Percentiles rank a stretch among this genome's conserved stretches.
Evolutionary conservation across 805 yeast genomes (phyloP).

Genomic region (Sungouiozyma intestinalis): DNA sequence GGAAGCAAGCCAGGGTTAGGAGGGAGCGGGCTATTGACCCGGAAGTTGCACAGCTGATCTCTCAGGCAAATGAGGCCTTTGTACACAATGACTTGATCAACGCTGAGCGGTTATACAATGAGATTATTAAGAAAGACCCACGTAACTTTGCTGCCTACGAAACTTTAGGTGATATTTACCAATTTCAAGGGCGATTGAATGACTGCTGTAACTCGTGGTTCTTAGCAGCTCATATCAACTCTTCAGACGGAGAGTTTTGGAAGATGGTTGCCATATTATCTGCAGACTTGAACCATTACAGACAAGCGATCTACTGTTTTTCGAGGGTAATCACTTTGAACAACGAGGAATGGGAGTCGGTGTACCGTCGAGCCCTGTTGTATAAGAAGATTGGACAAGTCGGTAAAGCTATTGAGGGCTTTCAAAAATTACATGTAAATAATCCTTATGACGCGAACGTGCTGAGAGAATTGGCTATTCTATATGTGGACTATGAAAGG

Average conservation of each 20-base stretch:
- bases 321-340: conserved; percentile 48
- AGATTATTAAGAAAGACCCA: conserved; percentile 69
- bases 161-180: conserved; percentile 76
- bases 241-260: conserved; percentile 73
- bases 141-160: conserved; percentile 76
- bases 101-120: conserved; percentile 51
- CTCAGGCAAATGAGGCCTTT: conserved; percentile 73
- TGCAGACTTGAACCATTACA: conserved; percentile 50
- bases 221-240: conserved; percentile 66
- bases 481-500: conserved; percentile 42
- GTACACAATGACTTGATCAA: conserved; percentile 49
- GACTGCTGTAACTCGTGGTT: conserved; percentile 77
- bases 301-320: conserved; percentile 75
- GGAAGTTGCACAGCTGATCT: conserved; percentile 54
- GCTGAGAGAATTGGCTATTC: conserved; percentile 49
- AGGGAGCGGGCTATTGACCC: conserved; percentile 47
- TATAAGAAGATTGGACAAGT: conserved; percentile 56
- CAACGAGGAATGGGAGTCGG: conserved; percentile 41
- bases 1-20: conserved; percentile 23
- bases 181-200: conserved; percentile 51
- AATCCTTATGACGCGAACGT: conserved; percentile 53
- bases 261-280: conserved; percentile 62
- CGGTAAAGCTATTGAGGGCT: conserved; percentile 66
- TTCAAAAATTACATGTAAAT: conserved; percentile 44
- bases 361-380: conserved; percentile 55